Conservation (phyloP, 306 rosid species). For the Alnus rubra region DNA sequence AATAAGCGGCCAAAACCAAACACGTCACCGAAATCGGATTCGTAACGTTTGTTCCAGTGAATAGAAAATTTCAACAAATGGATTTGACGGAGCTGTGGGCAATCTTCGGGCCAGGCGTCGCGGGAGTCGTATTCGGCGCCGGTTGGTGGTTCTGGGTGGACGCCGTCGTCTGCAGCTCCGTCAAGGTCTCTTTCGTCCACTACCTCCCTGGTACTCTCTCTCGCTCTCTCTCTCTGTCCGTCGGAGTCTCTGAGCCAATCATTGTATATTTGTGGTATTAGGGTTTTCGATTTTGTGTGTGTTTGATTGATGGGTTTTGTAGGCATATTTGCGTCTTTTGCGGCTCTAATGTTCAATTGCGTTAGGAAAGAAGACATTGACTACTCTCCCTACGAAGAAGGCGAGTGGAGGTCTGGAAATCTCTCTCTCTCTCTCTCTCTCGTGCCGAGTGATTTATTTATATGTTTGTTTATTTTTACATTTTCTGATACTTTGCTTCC, state of each 20-base stretch:
- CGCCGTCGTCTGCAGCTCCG: slow-evolving; percentile 94
- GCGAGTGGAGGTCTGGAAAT: slow-evolving; percentile 88
- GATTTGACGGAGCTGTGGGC: slow-evolving; percentile 89
- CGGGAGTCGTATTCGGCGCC: slow-evolving; percentile 89
- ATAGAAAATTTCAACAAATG: slow-evolving; percentile 28
- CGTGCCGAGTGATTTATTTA: no score
- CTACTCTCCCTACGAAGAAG: slow-evolving; percentile 94
- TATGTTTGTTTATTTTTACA: neutral
- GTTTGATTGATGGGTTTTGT: slow-evolving; percentile 19
- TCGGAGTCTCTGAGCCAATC: neutral
- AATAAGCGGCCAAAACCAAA: neutral
- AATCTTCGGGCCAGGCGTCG: slow-evolving; percentile 91
- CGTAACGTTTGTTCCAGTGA: no score
- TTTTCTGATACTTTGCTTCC: slow-evolving; percentile 12
- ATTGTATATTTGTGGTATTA: neutral
- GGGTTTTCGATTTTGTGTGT: slow-evolving; percentile 44
- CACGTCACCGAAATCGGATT: neutral
- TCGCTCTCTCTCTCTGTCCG: neutral
- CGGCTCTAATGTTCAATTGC: slow-evolving; percentile 98
- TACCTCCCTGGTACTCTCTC: slow-evolving; percentile 76
- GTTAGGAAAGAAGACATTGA: slow-evolving; percentile 95
- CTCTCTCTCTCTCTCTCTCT: neutral
- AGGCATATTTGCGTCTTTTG: slow-evolving; percentile 94
- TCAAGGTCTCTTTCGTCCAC: slow-evolving; percentile 76
- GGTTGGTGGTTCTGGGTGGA: slow-evolving; percentile 99